Base-by-base conservation (phyloP, 2,329 filamentous ascomycete genomes). In the Trichoderma arundinaceum region DNA sequence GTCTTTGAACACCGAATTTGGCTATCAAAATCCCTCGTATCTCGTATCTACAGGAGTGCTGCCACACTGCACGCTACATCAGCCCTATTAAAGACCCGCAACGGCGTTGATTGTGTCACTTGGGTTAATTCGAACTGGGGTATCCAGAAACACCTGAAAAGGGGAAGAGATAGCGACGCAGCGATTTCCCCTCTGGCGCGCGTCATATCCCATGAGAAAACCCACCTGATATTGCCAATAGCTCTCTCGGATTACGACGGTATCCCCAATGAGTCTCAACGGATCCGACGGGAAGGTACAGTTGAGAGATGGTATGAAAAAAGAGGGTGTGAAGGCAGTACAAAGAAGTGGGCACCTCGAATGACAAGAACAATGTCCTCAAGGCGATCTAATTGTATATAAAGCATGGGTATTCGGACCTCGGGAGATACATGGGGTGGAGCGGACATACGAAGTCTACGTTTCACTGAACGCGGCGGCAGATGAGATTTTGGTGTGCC, bases 291-390 rank as follows among this genome's bases (percentile, higher is more conserved):
- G 52, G 22, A 28, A 38, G 43, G 43, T 41, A 13, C 9, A 32
- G 15, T 32, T 9, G n/a, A 39, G 22, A 13, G 38, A 32, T 51
- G 2, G n/a, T 4, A 51, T 10, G 12, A 7, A 57, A 57, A 32
- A 64, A 44, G 56, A 39, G 57, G 17, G 52, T 43, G 61, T 63
- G 60, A 63, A 64, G 35, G 17, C 17, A 38, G 53, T 65, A 58
- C 53, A 39, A 15, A 17, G 35, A 28, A 35, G 52, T 57, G 62
- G 62, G 12, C 22, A 35, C 38, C n/a, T 41, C 5, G 22, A 2
- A 51, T 28, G 32, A 19, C n/a, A 17, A 32, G 33, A 22, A 33
- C 10, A 7, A 64, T 32, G 52, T 49, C 9, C 19, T 57, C 12
- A 32, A 38, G 41, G n/a, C 15, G 22, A 38, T 48, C 8, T 1